Conservation (phyloP, 2,329 filamentous ascomycete species). For the Xylogone sp. region DNA sequence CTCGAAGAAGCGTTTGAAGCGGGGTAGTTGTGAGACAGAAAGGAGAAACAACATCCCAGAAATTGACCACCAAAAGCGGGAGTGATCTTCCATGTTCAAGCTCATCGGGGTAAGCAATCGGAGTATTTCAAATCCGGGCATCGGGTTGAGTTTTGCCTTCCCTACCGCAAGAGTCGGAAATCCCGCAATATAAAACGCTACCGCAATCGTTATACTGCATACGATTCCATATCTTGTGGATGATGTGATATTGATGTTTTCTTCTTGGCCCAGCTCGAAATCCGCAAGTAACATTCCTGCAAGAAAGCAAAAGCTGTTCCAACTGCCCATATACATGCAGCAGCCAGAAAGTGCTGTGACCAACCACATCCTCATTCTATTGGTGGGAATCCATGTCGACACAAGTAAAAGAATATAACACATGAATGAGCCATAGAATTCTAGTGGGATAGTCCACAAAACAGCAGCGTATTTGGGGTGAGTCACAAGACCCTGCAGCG, state of each 20-base stretch:
- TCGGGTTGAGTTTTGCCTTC: conserved; percentile 12
- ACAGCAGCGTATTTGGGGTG: conserved; percentile 36
- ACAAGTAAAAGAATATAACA: conserved; percentile 16
- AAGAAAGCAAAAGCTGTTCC: conserved; percentile 21
- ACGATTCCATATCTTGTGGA: conserved; percentile 1
- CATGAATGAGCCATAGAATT: conserved; percentile 40
- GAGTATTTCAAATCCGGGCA: conserved; percentile 18
- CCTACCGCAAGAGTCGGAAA: conserved; percentile 13
- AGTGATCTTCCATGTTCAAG: conserved; percentile 14
- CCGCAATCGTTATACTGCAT: conserved; percentile 10
- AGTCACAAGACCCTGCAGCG: conserved; percentile 13
- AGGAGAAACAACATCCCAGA: conserved; percentile 16
- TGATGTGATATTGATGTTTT: background rate
- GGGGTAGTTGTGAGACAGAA: conserved; percentile 28
- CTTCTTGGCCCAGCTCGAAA: conserved; percentile 17
- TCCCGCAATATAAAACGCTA: conserved; percentile 18
- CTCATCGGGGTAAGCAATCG: conserved; percentile 11
- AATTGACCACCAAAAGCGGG: conserved; percentile 20
- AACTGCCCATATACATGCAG: conserved; percentile 14
- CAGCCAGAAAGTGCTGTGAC: conserved; percentile 9
- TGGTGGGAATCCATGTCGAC: conserved; percentile 9
- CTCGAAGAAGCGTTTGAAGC: conserved; percentile 40
- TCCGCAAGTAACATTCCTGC: conserved; percentile 20
- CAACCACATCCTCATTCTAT: conserved; percentile 11
- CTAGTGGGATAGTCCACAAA: conserved; percentile 46